Evolutionary conservation across 495 filamentous ascomycete species (phyloP).

Genomic region (Podospora sp.): DNA sequence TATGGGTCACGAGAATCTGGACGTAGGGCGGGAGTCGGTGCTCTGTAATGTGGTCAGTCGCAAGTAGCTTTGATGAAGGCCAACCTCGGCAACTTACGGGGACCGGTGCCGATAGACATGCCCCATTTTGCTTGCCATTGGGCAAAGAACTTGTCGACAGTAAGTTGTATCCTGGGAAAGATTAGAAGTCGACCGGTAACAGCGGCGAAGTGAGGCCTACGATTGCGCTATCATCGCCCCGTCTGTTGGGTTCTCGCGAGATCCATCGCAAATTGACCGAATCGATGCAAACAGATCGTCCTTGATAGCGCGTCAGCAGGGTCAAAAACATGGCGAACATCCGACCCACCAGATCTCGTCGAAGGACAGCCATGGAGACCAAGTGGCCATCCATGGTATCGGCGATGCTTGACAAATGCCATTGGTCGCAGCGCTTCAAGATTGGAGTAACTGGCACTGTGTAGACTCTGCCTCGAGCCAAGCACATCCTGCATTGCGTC

Average conservation of each 20-base stretch:
- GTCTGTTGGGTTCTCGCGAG: constrained; percentile 45
- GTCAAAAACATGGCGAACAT: neutral
- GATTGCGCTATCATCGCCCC: constrained; percentile 59
- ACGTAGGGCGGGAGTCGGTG: constrained; percentile 70
- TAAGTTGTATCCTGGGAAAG: constrained; percentile 55
- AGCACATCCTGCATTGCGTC: constrained; percentile 56
- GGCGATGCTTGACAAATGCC: constrained; percentile 64
- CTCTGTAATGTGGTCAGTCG: constrained; percentile 40
- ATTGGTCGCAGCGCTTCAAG: constrained; percentile 66
- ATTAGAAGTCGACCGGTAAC: neutral
- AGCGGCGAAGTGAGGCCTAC: constrained; percentile 39
- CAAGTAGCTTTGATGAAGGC: neutral
- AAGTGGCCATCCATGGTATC: constrained; percentile 69
- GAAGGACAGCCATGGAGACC: constrained; percentile 67
- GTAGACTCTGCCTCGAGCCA: constrained; percentile 69
- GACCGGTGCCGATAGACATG: constrained; percentile 59
- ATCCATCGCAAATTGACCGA: constrained; percentile 63
- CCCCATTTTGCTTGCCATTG: constrained; percentile 65
- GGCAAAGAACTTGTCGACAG: constrained; percentile 64
- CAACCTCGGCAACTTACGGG: constrained; percentile 40
- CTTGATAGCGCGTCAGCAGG: constrained; percentile 38
- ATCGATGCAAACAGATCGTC: constrained; percentile 62
- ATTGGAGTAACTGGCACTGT: constrained; percentile 66
- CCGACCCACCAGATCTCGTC: constrained; percentile 63
- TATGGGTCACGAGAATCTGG: constrained; percentile 73